phyloP scores from a whole-genome alignment of 768 basidiomycete genomes.

The Podaxis carcinomalis region DNA sequence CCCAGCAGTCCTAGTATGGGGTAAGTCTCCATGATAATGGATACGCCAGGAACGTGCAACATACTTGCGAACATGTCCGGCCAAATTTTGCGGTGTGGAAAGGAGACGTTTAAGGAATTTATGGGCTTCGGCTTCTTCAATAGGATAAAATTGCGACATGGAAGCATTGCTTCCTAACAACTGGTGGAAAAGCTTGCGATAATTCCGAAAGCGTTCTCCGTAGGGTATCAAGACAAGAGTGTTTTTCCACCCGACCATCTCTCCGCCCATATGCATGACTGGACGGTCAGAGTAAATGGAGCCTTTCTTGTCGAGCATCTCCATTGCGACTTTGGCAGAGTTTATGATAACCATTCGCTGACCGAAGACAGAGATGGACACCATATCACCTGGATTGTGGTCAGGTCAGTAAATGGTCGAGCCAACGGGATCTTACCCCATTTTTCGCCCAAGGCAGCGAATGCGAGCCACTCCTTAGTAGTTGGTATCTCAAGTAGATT shows the following conservation, averaged over 20 bases:
- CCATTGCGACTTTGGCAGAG: conserved; percentile 32
- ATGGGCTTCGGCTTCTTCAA: conserved; percentile 35
- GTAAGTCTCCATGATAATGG: not conserved
- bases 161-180: conserved; percentile 33
- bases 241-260: conserved; percentile 38
- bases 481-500: conserved; percentile 49
- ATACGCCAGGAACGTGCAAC: conserved; percentile 9
- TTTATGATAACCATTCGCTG: conserved; percentile 45
- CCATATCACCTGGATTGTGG: conserved; percentile 31
- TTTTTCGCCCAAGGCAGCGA: conserved; percentile 39
- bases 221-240: conserved; percentile 32
- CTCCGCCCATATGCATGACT: conserved; percentile 34
- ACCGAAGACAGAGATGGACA: conserved; percentile 40
- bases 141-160: conserved; percentile 33
- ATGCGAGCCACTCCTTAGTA: conserved; percentile 40
- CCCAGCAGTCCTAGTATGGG: conserved; percentile 31
- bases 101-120: conserved; percentile 35
- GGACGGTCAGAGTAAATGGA: conserved; percentile 55
- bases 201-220: conserved; percentile 34
- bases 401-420: not conserved
- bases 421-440: conserved; percentile 28
- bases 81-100: conserved; percentile 27
- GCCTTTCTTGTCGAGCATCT: conserved; percentile 49
- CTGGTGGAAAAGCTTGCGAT: conserved; percentile 37
- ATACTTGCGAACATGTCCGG: conserved; percentile 32